Evolutionary conservation across 192 early-diverging fungal genomes (phyloP), one percentile per base, ranked within the genome.

Genomic region (Umbelopsis vinacea): DNA sequence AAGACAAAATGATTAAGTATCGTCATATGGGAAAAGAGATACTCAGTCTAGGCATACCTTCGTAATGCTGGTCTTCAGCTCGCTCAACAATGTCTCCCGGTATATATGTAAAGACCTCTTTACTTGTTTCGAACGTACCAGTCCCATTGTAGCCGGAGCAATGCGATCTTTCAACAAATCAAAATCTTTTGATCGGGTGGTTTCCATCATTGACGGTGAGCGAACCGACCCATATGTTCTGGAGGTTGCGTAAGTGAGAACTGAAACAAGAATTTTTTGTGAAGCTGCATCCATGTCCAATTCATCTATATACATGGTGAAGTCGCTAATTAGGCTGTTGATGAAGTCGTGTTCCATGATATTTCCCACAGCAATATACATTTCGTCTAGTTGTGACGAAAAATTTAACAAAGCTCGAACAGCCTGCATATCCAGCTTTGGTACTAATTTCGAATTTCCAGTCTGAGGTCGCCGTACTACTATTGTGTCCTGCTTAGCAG

Each of bases 281-380:
- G 55, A 48, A 9, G 69, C 78, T 17, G 12, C 6, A 7, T 57
- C 71, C 6, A 79, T 76, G 69, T 91, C 86, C 52, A 92, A 72
- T 4, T 73, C 79, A 5, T 81, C 83, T 15, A 91, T 75, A 21
- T 79, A 73, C 37, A 83, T 76, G n/a, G 80, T 74, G 33, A 94
- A 83, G 74, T 93, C 91, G 11, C 77, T 63, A n/a, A 92, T 53
- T 40, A 94, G 50, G 1, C 90, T 74, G 21, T 82, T 83, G 43
- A 89, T 74, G 12, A 95, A 86, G 70, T 95, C 93, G 67, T 77
- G 81, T 53, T 94, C 88, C 89, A 94, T 92, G 84, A 92, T 89
- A 19, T 77, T 80, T 14, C 85, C 88, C 35, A 93, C 90, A 14
- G 85, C 81, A 52, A 81, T 83, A 29, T 88, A 75, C 86, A 94